Evolutionary conservation across 2,329 filamentous ascomycete species (phyloP), one percentile per base, ranked within the genome.

Genomic region (Pyrenophora teres): DNA sequence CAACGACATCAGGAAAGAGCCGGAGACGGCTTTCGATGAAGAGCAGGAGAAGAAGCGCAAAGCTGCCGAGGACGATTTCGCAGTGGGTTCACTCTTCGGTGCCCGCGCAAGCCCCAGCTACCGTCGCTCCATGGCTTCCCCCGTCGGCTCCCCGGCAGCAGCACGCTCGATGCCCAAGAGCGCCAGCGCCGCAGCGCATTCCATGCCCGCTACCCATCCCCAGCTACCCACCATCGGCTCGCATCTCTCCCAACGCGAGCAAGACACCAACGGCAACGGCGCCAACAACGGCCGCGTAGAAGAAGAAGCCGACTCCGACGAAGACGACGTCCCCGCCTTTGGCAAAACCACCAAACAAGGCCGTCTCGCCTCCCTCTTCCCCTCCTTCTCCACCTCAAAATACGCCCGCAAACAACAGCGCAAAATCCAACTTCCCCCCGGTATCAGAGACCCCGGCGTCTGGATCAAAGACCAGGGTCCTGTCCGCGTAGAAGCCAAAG

Each of bases 391-490:
- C 1, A 83, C 90, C 33, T 90, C 88, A 54, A 89, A 90, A 62
- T 72, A 73, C 71, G 86, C 88, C 43, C 75, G 77, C 18, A 73
- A 74, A 37, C 65, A 69, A 48, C 78, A 81, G 39, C 80, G 63
- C 76, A 75, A 76, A 43, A 77, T 78, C 10, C 76, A 81, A 45
- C 80, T 97, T 3, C 94, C 94, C 0, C 89, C 92, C 21, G 94
- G 94, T 27, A 90, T 99, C n/a, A 84, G 84, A 18, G 87, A 95
- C 69, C 94, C 94, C 1, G 85, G 83, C 7, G 82, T 86, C 60
- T 95, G 93, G 87, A 90, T 99, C 80, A 99, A 99, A 79, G 95
- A 99, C 75, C 84, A 88, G 30, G 93, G 94, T 3, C 89, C 92
- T 31, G 83, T 97, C 59, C 89, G 92, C 70, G 91, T 99, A 50